Conservation (phyloP, 106 monocot species). For the Agapanthus africanus region DNA sequence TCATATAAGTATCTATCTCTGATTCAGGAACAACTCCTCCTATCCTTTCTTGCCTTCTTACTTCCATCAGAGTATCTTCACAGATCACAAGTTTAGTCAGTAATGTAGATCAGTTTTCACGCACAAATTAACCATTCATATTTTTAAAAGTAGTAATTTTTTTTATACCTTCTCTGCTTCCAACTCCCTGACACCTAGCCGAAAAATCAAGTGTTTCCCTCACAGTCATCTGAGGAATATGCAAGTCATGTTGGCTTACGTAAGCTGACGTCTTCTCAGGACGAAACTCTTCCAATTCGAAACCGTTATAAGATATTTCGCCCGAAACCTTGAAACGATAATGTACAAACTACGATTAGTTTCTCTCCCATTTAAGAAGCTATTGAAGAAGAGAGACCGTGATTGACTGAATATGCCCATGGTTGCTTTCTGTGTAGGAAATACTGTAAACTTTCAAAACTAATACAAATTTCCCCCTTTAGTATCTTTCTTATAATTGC, state of each 20-base stretch:
- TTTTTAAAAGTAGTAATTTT: conserved; percentile 1
- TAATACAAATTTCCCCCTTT: too few species aligned
- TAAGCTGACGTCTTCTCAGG: conserved; percentile 21
- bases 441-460: too few species aligned
- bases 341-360: too few species aligned
- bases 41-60: conserved; percentile 54
- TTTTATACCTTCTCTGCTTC: conserved; percentile 32
- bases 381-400: too few species aligned
- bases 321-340: conserved; percentile 8
- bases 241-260: conserved; percentile 21
- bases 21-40: conserved; percentile 62
- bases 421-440: too few species aligned
- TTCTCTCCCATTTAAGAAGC: too few species aligned
- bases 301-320: conserved; percentile 18
- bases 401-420: too few species aligned
- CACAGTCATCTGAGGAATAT: conserved; percentile 25
- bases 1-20: conserved; percentile 80
- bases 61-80: conserved; percentile 83
- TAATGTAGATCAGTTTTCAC: background rate
- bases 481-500: too few species aligned
- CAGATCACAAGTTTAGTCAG: background rate
- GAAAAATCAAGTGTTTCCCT: conserved; percentile 31
- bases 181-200: conserved; percentile 19
- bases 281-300: conserved; percentile 19
- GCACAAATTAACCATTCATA: background rate